Percentiles rank a stretch among this genome's conserved stretches.
Conservation (phyloP, 768 basidiomycete genomes). For the Dendrothele bispora region DNA sequence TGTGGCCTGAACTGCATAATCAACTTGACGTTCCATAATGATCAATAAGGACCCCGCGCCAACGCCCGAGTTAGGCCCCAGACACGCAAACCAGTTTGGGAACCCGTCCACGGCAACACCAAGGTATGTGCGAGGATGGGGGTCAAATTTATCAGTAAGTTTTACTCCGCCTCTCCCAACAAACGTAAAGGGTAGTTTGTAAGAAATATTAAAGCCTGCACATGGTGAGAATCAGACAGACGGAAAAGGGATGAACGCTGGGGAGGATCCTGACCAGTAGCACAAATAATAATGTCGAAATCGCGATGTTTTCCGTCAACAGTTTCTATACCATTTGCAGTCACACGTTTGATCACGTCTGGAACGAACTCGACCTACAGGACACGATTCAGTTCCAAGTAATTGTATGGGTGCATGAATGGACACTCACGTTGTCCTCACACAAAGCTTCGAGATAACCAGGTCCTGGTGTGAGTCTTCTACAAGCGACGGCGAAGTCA, state of each 20-base stretch:
- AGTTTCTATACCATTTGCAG: constrained; percentile 55
- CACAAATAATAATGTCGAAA: constrained; percentile 62
- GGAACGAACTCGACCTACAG: constrained; percentile 53
- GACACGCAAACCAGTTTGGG: constrained; percentile 64
- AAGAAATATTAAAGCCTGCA: constrained; percentile 54
- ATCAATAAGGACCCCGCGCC: constrained; percentile 57
- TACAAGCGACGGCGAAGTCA: constrained; percentile 56
- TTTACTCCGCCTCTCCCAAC: constrained; percentile 53
- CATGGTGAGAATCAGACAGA: neutral
- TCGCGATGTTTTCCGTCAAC: constrained; percentile 53
- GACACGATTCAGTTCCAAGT: too few species aligned
- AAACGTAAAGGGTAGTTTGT: constrained; percentile 47
- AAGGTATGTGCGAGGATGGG: constrained; percentile 59
- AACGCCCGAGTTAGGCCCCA: constrained; percentile 59
- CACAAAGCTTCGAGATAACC: constrained; percentile 68
- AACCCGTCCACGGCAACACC: constrained; percentile 60
- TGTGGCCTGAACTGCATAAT: constrained; percentile 54
- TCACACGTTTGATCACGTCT: constrained; percentile 49
- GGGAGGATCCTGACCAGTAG: constrained; percentile 44
- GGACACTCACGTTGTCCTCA: constrained; percentile 50
- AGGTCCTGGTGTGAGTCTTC: constrained; percentile 66
- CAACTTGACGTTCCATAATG: constrained; percentile 55
- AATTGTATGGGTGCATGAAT: too few species aligned
- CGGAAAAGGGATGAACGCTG: too few species aligned
- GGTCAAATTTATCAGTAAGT: constrained; percentile 52